phyloP scores from a whole-genome alignment of 768 basidiomycete genomes.

The Rhodotorula paludigena region DNA sequence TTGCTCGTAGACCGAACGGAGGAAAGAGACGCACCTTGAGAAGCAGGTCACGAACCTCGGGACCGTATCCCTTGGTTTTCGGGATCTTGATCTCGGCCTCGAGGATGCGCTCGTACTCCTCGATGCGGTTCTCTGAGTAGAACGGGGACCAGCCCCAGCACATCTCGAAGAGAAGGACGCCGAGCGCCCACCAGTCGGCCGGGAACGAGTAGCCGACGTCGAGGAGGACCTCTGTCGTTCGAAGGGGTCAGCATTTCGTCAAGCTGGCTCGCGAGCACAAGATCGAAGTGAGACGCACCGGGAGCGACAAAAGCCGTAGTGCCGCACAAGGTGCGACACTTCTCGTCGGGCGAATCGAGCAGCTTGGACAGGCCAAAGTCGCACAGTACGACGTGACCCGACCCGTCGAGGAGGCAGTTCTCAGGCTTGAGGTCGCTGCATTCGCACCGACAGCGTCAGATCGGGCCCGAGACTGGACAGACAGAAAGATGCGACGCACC shows the following conservation, averaged over 20 bases:
- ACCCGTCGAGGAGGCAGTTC: conserved; percentile 93
- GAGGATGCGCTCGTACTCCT: conserved; percentile 82
- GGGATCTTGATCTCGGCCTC: conserved; percentile 97
- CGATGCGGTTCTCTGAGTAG: conserved; percentile 94
- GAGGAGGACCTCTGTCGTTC: conserved; percentile 79
- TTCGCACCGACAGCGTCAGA: background rate
- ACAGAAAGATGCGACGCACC: conserved; percentile 15
- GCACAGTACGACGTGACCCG: conserved; percentile 92
- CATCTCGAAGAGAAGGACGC: conserved; percentile 85
- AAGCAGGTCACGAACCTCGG: conserved; percentile 26
- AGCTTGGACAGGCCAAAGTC: conserved; percentile 83
- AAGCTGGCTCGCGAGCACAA: no score
- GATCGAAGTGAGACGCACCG: background rate
- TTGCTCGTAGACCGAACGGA: background rate
- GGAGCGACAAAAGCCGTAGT: conserved; percentile 85
- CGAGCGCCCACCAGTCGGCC: conserved; percentile 70
- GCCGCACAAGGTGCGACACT: conserved; percentile 93
- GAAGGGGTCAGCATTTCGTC: background rate
- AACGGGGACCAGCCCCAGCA: conserved; percentile 98
- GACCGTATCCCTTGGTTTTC: conserved; percentile 21
- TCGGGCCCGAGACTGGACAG: background rate
- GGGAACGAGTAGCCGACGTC: conserved; percentile 78
- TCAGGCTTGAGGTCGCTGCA: conserved; percentile 85
- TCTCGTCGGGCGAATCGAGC: conserved; percentile 60
- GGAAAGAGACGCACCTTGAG: conserved; percentile 65